Evolutionary conservation across 140 eudicot species (phyloP).

Genomic region (Ambrosia hybrid): DNA sequence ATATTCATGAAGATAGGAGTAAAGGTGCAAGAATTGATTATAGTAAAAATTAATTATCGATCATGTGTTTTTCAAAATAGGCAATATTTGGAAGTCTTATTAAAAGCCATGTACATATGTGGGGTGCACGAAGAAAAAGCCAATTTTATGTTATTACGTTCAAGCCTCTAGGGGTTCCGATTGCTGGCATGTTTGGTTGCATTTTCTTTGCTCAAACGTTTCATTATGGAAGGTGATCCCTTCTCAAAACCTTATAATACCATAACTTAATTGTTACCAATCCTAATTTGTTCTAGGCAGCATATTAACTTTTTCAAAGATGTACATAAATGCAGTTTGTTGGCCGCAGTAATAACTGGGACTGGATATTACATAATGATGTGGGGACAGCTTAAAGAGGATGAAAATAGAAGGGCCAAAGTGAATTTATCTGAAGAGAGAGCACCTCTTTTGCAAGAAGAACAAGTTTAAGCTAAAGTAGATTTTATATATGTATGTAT

Average conservation of each 20-base stretch:
- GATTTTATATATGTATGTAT: neutral
- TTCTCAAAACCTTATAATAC: neutral
- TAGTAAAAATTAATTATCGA: too few relatives aligned
- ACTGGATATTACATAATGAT: constrained; percentile 64
- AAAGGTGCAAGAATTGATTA: too few relatives aligned
- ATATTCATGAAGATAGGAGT: too few relatives aligned
- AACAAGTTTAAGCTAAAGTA: constrained; percentile 23
- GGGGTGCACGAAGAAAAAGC: constrained; percentile 65
- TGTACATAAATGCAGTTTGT: constrained; percentile 54
- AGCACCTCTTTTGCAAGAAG: constrained; percentile 63
- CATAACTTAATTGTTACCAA: neutral
- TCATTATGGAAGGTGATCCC: constrained; percentile 69
- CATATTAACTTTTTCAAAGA: neutral
- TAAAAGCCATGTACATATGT: constrained; percentile 55
- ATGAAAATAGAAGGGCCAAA: constrained; percentile 28
- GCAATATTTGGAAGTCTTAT: constrained; percentile 70
- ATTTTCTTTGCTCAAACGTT: constrained; percentile 64
- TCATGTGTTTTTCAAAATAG: constrained; percentile 23
- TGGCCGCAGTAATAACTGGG: constrained; percentile 68
- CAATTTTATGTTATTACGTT: constrained; percentile 66
- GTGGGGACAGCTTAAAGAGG: constrained; percentile 78
- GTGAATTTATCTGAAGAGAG: constrained; percentile 36
- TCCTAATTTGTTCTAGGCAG: neutral
- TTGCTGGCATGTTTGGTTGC: constrained; percentile 60
- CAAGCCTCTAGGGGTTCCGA: constrained; percentile 74